phyloP scores from a whole-genome alignment of 2,329 filamentous ascomycete species.

The Hypoxylon sp. region DNA sequence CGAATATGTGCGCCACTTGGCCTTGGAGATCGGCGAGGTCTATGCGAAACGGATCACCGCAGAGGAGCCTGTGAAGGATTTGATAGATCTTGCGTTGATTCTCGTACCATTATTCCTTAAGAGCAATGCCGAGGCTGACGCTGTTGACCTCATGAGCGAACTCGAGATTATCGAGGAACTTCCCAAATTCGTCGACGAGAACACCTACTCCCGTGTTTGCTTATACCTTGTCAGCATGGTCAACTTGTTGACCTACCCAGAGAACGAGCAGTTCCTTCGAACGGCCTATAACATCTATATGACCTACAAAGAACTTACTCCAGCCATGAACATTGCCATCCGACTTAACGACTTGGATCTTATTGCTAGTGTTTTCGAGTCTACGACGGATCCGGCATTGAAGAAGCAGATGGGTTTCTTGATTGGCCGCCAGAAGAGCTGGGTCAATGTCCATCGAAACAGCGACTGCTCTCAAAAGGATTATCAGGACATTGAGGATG shows the following conservation, averaged over 20 bases:
- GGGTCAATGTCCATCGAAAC: constrained; percentile 75
- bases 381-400: constrained; percentile 83
- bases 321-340: constrained; percentile 95
- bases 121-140: constrained; percentile 98
- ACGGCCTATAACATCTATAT: constrained; percentile 96
- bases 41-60: constrained; percentile 89
- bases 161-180: constrained; percentile 97
- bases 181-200: constrained; percentile 88
- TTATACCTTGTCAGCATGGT: constrained; percentile 99
- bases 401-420: constrained; percentile 96
- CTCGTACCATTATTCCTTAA: constrained; percentile 95
- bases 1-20: constrained; percentile 96
- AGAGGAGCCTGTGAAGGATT: constrained; percentile 86
- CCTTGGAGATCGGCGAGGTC: constrained; percentile 95
- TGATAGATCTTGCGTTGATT: constrained; percentile 85
- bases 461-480: constrained; percentile 73
- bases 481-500: constrained; percentile 82
- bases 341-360: constrained; percentile 88
- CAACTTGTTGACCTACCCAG: constrained; percentile 94
- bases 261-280: constrained; percentile 94
- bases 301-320: constrained; percentile 90
- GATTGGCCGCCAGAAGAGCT: constrained; percentile 91
- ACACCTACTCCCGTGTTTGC: constrained; percentile 93
- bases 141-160: constrained; percentile 96
- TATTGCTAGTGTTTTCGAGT: constrained; percentile 85